Evolutionary conservation across 176 grass and related monocot genomes (phyloP).

Genomic region (Guadua angustifolia): DNA sequence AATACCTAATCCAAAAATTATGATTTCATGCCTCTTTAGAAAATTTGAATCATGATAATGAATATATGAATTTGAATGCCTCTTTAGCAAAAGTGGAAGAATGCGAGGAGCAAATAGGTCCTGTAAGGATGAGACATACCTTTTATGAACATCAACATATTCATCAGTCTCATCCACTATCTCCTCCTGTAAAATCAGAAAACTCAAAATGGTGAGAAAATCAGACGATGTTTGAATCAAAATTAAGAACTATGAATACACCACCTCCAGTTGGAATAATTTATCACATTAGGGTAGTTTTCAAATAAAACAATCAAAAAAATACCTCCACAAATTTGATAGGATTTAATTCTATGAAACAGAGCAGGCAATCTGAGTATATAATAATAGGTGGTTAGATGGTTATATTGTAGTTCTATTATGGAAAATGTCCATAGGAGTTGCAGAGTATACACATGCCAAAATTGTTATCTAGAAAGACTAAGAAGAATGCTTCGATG

Average conservation of each 20-base stretch:
- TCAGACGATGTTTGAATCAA: slow-evolving; percentile 7
- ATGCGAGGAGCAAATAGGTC: slow-evolving; percentile 20
- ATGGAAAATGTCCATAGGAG: background rate
- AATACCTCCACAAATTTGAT: slow-evolving; percentile 12
- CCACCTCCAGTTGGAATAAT: background rate
- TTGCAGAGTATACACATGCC: slow-evolving; percentile 1
- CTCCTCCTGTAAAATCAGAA: slow-evolving; percentile 74
- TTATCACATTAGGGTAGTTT: background rate
- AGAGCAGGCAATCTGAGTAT: slow-evolving; percentile 8
- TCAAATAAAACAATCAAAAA: background rate
- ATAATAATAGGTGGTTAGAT: slow-evolving; percentile 4
- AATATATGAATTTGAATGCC: no score
- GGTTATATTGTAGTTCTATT: background rate
- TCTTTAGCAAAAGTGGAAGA: slow-evolving; percentile 20
- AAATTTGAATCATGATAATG: no score
- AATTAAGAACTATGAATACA: slow-evolving; percentile 28
- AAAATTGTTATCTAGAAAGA: background rate
- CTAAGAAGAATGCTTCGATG: no score
- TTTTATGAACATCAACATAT: slow-evolving; percentile 99
- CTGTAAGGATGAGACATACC: slow-evolving; percentile 45
- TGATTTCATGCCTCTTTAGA: no score
- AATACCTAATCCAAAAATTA: no score
- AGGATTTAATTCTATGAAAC: slow-evolving; percentile 14
- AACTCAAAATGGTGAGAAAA: slow-evolving; percentile 18
- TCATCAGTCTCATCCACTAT: slow-evolving; percentile 99